phyloP scores from a whole-genome alignment of 1,139 yeast species.

The Pichia sp. region DNA sequence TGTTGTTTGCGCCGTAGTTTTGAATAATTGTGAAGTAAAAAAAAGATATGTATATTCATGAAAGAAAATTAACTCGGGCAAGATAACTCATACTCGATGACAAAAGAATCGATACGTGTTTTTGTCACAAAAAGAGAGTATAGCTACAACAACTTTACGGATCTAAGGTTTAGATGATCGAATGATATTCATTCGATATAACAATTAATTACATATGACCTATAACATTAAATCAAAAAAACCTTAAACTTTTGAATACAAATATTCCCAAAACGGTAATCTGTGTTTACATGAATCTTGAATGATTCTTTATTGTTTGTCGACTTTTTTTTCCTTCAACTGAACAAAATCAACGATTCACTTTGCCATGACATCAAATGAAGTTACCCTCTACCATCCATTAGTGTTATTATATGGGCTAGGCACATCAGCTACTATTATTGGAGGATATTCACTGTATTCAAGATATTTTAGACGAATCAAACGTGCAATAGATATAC shows the following conservation, averaged over 20 bases:
- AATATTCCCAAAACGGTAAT: background rate
- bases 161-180: no score
- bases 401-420: slow-evolving; percentile 25
- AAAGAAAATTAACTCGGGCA: background rate
- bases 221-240: background rate
- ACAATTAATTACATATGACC: no score
- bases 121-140: background rate
- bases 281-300: background rate
- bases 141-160: background rate
- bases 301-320: no score
- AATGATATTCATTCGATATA: no score
- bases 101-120: background rate
- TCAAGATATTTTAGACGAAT: slow-evolving; percentile 33
- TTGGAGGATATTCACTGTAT: slow-evolving; percentile 34
- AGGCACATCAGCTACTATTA: slow-evolving; percentile 21
- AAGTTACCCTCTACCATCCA: slow-evolving; percentile 24
- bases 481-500: slow-evolving; percentile 36
- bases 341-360: background rate
- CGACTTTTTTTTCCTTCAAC: background rate
- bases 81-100: background rate
- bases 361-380: slow-evolving; percentile 11
- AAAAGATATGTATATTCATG: background rate
- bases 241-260: background rate
- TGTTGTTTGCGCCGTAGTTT: background rate
- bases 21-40: background rate